Conservation (phyloP, 139 green algal species). For the Coelastrella sp. region DNA sequence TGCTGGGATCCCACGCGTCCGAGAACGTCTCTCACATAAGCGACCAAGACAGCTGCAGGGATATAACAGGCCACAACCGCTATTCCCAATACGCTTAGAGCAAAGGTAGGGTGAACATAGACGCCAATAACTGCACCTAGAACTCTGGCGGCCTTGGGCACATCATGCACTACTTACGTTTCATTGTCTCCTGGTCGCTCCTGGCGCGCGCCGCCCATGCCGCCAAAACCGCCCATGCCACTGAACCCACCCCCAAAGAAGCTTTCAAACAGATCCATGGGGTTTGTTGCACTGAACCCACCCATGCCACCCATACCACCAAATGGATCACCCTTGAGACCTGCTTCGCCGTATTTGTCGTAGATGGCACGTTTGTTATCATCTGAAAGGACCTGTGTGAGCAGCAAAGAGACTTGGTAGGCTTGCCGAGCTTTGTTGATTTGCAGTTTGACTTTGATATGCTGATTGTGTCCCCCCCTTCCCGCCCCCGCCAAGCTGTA, state of each 20-base stretch:
- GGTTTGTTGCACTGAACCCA: constrained; percentile 88
- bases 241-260: constrained; percentile 92
- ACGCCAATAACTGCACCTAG: too few relatives aligned
- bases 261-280: constrained; percentile 98
- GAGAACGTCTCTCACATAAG: too few relatives aligned
- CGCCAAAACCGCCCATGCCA: constrained; percentile 61
- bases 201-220: constrained; percentile 33
- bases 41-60: too few relatives aligned
- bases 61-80: too few relatives aligned
- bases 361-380: constrained; percentile 98
- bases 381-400: constrained; percentile 92
- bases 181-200: constrained; percentile 85
- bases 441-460: too few relatives aligned
- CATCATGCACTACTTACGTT: constrained; percentile 50
- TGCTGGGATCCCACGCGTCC: too few relatives aligned
- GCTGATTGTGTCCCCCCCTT: too few relatives aligned
- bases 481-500: too few relatives aligned
- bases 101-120: too few relatives aligned
- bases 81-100: too few relatives aligned
- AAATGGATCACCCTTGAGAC: constrained; percentile 90
- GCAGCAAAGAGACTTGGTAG: background rate
- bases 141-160: background rate
- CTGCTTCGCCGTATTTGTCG: constrained; percentile 96
- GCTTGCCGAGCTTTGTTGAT: too few relatives aligned
- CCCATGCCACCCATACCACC: constrained; percentile 60